Evolutionary conservation across 1,284 basidiomycete species (phyloP), one percentile per base, ranked within the genome.

Genomic region (Bjerkandera adusta): DNA sequence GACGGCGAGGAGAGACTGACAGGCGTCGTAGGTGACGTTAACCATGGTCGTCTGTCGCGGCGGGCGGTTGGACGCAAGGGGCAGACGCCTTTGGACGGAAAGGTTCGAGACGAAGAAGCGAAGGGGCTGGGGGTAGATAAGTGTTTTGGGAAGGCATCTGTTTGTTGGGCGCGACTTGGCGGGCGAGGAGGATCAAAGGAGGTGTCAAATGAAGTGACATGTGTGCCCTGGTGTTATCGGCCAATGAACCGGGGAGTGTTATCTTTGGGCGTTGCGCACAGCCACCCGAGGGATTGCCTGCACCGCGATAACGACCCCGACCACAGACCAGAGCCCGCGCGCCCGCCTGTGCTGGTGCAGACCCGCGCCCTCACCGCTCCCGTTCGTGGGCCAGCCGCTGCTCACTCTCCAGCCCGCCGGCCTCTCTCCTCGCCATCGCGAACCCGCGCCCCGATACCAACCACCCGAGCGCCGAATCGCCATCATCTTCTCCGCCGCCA

Each of bases 1-100:
- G 29, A 36, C 25, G 25, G 40, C 11, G 20, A 35, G 27, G 20
- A 43, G 32, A 34, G 4, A 65, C 71, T 61, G 48, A 77, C 76
- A 73, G 26, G 53, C 55, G 54, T 77, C 76, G 67, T 74, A 78
- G 40, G 75, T 73, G 58, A 76, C 63, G 64, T 78, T 77, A 61
- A 76, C 71, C 74, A 77, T 77, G 57, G 49, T 48, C 18, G 25
- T n/a, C 12, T 38, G 21, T n/a, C 7, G 16, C 15, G 20, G 27
- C 22, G 13, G 37, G 3, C 38, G 36, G 12, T 12, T 11, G 13
- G 39, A 26, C n/a, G n/a, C n/a, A n/a, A n/a, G n/a, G 20, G 36
- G 36, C 36, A 38, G 36, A 38, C 36, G 36, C 26, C 39, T 12
- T 30, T n/a, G 21, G 16, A 18, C 25, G 35, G 38, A 29, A 46